Percentiles rank a stretch among this genome's conserved stretches.
phyloP scores from a whole-genome alignment of 805 yeast genomes.

The Brettanomyces anomalus region DNA sequence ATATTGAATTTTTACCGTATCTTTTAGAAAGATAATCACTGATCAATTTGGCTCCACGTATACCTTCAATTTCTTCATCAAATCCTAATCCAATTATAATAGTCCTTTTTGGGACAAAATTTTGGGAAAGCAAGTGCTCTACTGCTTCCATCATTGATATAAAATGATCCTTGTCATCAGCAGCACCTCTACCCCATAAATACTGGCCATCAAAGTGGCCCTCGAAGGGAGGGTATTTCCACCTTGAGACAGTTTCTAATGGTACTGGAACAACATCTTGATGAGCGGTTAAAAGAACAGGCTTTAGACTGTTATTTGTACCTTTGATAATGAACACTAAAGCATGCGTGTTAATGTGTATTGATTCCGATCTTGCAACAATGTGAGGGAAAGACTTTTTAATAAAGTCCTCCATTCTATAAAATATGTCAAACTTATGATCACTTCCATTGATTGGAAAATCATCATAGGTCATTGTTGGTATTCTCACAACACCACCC shows the following conservation, averaged over 20 bases:
- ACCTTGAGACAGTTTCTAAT: constrained; percentile 22
- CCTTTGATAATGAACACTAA: constrained; percentile 64
- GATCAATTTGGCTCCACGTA: constrained; percentile 49
- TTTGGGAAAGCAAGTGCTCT: constrained; percentile 40
- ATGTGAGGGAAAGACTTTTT: constrained; percentile 34
- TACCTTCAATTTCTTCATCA: constrained; percentile 71
- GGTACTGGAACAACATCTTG: constrained; percentile 76
- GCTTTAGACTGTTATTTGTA: constrained; percentile 39
- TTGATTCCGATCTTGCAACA: constrained; percentile 34
- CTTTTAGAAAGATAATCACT: constrained; percentile 36
- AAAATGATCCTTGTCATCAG: constrained; percentile 66
- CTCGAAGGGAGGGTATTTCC: constrained; percentile 61
- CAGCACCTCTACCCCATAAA: constrained; percentile 71
- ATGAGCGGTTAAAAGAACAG: constrained; percentile 65
- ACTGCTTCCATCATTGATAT: constrained; percentile 58
- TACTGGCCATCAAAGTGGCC: constrained; percentile 58
- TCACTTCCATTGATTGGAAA: constrained; percentile 4
- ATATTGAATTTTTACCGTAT: constrained; percentile 54
- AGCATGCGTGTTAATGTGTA: constrained; percentile 53
- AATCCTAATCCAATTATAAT: constrained; percentile 61
- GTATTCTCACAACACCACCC: constrained; percentile 36
- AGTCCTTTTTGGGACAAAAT: constrained; percentile 53
- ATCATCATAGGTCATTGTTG: constrained; percentile 32
- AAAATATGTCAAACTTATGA: constrained; percentile 9
- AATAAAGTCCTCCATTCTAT: constrained; percentile 20